Evolutionary conservation across 345 rosid genomes (phyloP), one percentile per base, ranked within the genome.

Genomic region (Pistacia integerrima): DNA sequence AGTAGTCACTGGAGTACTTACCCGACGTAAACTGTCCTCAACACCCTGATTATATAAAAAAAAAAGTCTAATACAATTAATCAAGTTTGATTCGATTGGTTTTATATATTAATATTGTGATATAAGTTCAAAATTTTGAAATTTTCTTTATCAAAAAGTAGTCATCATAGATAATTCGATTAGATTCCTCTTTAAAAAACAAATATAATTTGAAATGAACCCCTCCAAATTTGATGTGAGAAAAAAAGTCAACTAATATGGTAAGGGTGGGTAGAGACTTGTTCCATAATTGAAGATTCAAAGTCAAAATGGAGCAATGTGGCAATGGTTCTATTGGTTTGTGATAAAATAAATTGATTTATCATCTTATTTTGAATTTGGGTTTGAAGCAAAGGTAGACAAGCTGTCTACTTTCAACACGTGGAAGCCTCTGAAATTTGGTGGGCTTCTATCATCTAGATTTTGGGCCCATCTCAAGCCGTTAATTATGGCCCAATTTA

Each of bases 361-460:
- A 49, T 14, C 1, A 49, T 11, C 59, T 52, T n/a, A 16, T 33
- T 71, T 71, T 2, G 8, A 41, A 57, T 8, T 17, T 69, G 22
- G 25, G 3, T 12, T 11, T 64, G 17, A 56, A 69, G 44, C 60
- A 28, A 28, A 16, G n/a, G 9, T 25, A 59, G 64, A 18, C 35
- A 10, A 59, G 64, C 30, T 52, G 56, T 52, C n/a, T 0, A 11
- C 18, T 67, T 58, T 48, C 71, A 46, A 20, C 57, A 67, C 58
- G 49, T 48, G 51, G 69, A 1, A 18, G 62, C 16, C 48, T 30
- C 4, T 17, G 4, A 54, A 52, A 17, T 28, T 25, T 25, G 0
- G 25, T 64, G n/a, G 68, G 77, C 51, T 38, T 5, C 10, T 54
- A 30, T 56, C 10, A 38, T 74, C 64, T 65, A 36, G 52, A 64